Base-by-base conservation (phyloP, 768 basidiomycete genomes). In the Ephemerocybe angulata region DNA sequence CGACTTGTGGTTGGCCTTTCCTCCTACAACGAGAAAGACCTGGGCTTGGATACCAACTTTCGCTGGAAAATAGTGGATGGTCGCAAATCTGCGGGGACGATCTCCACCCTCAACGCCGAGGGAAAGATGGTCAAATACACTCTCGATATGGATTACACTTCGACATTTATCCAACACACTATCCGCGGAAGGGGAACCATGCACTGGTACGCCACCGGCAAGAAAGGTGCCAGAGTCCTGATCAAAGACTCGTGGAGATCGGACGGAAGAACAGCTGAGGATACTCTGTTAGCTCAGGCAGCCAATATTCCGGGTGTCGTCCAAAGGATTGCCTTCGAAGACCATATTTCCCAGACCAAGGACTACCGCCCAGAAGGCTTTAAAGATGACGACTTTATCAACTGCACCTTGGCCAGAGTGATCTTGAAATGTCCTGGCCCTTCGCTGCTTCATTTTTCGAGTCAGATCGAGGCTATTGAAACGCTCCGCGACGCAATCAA, bases 11-110 rank as follows among this genome's bases (percentile, higher is more conserved):
- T 54, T n/a, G 43, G 53, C 4, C 53, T 54, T 8, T 21, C 30
- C 22, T 46, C 43, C 21, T n/a, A 8, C 1, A 46, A 54, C 22
- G 43, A 44, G 17, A 38, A 21, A 10, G 10, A 35, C n/a, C 13
- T 42, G 5, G 53, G 53, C 15, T 28, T 54, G 19, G 53, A 54
- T 22, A 12, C 29, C 10, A 40, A 28, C 35, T 22, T 53, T 29
- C 37, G 35, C 17, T 53, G 52, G 52, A 28, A 25, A 22, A 19
- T 41, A 15, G 40, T 13, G 44, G 11, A 28, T 29, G 46, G 46
- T 3, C 27, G 27, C 15, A 47, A 47, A 28, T 11, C 24, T 8
- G 17, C 15, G 7, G 46, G 46, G 11, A 47, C 24, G 6, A 5
- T 47, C 13, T 28, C 22, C 12, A 47, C 25, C 7, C 27, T 8